Base-by-base conservation (phyloP, 1,284 basidiomycete genomes). In the Ganoderma sp. region DNA sequence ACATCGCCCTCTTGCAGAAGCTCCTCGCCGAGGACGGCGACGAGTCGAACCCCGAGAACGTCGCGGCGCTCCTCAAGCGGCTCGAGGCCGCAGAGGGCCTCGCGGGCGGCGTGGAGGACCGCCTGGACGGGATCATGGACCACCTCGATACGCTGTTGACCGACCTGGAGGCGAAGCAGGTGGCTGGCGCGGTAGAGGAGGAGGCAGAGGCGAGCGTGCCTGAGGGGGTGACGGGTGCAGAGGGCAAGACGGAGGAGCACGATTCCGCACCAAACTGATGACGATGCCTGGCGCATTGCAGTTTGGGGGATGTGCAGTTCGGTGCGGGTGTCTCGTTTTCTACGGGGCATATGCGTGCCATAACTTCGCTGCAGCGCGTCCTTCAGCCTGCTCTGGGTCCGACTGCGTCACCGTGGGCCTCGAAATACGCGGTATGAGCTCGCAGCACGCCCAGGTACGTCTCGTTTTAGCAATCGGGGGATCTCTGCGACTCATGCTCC, bases 141-240 rank as follows among this genome's bases (percentile, higher is more conserved):
- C 84, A 85, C 66, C 78, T 92, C 61, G 88, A 92, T 75, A 73
- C 72, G 12, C 76, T 92, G 22, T 74, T 92, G n/a, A 77, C 78
- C 17, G 76, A 76, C 10, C 75, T 90, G 32, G 85, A 85, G 69
- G 32, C 64, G 34, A 5, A 9, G 28, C 43, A 39, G 19, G 56
- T 7, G 14, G 60, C 28, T 12, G 19, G 52, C 17, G 19, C n/a
- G 34, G 37, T 28, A 12, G 59, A 7, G 22, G 52, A 28, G 17
- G 59, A 22, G 12, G 37, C 28, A 10, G 39, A 15, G 8, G 57
- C 1, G 14, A 50, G 15, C 43, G 43, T n/a, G 15, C 19, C 8
- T 6, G 8, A 1, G 1, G 43, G 17, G 48, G 48, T 50, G n/a
- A 39, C 37, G 10, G 8, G 37, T 39, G 25, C n/a, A 2, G 19